Evolutionary conservation across 495 filamentous ascomycete species (phyloP).

Genomic region (Penicillium robsamsonii): DNA sequence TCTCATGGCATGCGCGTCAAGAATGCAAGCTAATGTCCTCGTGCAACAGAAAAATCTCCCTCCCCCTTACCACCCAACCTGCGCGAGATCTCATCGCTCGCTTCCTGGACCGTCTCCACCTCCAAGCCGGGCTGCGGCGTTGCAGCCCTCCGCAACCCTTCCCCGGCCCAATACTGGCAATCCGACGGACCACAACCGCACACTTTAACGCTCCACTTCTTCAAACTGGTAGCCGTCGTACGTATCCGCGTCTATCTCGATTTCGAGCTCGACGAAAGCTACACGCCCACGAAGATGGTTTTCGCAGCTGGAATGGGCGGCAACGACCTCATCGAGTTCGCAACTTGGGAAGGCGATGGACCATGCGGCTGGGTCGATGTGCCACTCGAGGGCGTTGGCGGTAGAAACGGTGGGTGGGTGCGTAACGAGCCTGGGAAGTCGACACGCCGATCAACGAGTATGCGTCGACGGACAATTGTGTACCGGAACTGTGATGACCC

Average conservation of each 20-base stretch:
- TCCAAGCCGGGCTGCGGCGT: constrained; percentile 90
- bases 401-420: constrained; percentile 43
- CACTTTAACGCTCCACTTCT: constrained; percentile 89
- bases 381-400: constrained; percentile 64
- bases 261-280: constrained; percentile 87
- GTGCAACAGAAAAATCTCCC: constrained; percentile 32
- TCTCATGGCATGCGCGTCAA: neutral
- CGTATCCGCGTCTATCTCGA: constrained; percentile 84
- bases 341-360: constrained; percentile 67
- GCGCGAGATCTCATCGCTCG: constrained; percentile 92
- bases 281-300: constrained; percentile 91
- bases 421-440: constrained; percentile 15
- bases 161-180: constrained; percentile 86
- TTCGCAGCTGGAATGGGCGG: constrained; percentile 83
- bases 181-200: constrained; percentile 96
- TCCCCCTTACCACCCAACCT: constrained; percentile 50
- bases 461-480: constrained; percentile 6
- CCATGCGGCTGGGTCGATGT: constrained; percentile 91
- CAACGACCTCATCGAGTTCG: constrained; percentile 83
- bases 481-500: constrained; percentile 7
- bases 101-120: constrained; percentile 87
- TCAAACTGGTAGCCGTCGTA: constrained; percentile 84
- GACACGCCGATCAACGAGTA: constrained; percentile 13
- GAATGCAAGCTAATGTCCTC: neutral
- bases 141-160: constrained; percentile 76